Base-by-base conservation (phyloP, 768 basidiomycete genomes). In the Asterophora parasitica region DNA sequence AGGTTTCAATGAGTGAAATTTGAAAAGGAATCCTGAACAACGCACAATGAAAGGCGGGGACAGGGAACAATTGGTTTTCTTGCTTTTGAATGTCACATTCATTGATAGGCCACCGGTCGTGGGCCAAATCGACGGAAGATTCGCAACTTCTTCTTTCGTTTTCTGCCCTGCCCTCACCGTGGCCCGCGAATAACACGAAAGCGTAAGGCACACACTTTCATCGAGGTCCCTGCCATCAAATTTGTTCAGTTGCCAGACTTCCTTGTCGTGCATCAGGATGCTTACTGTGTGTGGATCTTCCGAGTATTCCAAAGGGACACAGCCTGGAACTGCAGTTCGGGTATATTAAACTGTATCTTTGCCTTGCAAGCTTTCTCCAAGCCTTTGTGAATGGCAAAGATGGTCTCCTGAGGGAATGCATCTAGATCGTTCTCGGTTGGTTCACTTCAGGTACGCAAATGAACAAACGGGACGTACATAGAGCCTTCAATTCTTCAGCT, bases 101-200 rank as follows among this genome's bases (percentile, higher is more conserved):
- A 79, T 70, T 12, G 51, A 61, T 54, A 69, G 60, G 41, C 58
- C 65, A 27, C 58, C 69, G 10, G 53, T 52, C 26, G 51, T 39
- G 2, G 80, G 79, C 79, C 80, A 82, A 26, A 57, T 60, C 19
- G 72, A 72, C 4, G 60, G 51, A 2, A 66, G 46, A 7, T 54
- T 51, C 7, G 60, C 55, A 5, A 68, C 50, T 30, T 61, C 49
- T 1, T 61, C 48, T 28, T 46, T 57, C 40, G 42, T 40, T 43
- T 57, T 44, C 46, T 53, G 35, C 52, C 46, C n/a, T 40, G 43
- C 39, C 50, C 52, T 48, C 51, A 31, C 42, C 19, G 48, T 42
- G 39, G 48, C 50, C 34, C 62, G 63, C 27, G 58, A 61, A 61
- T 74, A 80, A 42, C 74, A 77, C 4, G 62, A 71, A 23, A 81